Conservation (phyloP, 192 early-diverging fungal genomes). For the Coemansia sp. region DNA sequence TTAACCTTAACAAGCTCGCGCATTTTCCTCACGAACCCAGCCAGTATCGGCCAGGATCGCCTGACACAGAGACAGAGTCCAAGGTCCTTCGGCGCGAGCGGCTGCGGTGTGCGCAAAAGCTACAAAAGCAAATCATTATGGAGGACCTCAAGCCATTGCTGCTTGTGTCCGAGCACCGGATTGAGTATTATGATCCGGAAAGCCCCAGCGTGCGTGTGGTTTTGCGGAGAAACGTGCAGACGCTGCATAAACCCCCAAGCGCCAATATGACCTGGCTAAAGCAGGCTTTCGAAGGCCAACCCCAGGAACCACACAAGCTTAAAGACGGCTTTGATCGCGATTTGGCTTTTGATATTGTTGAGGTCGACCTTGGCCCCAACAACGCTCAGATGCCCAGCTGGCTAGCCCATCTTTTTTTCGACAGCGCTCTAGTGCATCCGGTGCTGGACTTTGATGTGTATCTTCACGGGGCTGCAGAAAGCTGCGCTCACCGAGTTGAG, state of each 20-base stretch:
- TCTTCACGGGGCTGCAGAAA: slow-evolving; percentile 30
- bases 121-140: slow-evolving; percentile 45
- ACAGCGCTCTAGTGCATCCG: slow-evolving; percentile 30
- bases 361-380: slow-evolving; percentile 25
- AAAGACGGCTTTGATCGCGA: not conserved
- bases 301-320: not conserved
- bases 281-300: slow-evolving; percentile 4
- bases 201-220: slow-evolving; percentile 22
- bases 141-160: slow-evolving; percentile 27
- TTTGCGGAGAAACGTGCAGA: slow-evolving; percentile 21
- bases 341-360: slow-evolving; percentile 28
- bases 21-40: not conserved
- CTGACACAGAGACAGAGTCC: slow-evolving; percentile 10
- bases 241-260: slow-evolving; percentile 12
- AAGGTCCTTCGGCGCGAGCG: slow-evolving; percentile 20
- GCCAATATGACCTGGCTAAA: slow-evolving; percentile 17
- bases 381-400: slow-evolving; percentile 29
- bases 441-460: slow-evolving; percentile 54
- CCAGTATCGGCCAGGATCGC: not conserved
- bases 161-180: slow-evolving; percentile 31
- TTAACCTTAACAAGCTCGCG: slow-evolving; percentile 41
- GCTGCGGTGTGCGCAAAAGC: slow-evolving; percentile 35
- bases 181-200: slow-evolving; percentile 28
- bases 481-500: slow-evolving; percentile 8
- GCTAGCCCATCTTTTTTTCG: slow-evolving; percentile 47